phyloP scores from a whole-genome alignment of 1,284 basidiomycete species.

The Puccinia coronata region DNA sequence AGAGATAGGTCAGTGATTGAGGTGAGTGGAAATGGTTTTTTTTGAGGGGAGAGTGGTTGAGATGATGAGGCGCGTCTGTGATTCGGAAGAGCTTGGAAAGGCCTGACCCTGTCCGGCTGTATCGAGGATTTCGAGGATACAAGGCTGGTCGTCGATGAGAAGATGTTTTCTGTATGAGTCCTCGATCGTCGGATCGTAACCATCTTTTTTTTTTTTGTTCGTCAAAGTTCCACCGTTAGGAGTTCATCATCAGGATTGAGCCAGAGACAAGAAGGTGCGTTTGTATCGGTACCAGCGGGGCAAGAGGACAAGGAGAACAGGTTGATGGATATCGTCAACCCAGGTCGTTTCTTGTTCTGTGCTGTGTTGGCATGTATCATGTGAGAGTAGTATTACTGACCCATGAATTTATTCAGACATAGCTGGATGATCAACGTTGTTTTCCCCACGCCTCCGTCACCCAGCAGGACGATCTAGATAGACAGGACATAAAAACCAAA shows the following conservation, averaged over 20 bases:
- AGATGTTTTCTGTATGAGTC: constrained; percentile 58
- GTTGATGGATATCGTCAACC: background rate
- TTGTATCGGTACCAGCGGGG: too few relatives aligned
- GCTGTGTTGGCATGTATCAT: background rate
- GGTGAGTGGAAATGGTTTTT: background rate
- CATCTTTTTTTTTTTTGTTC: constrained; percentile 16
- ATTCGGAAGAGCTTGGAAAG: background rate
- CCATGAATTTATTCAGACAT: constrained; percentile 51
- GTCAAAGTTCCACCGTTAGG: background rate
- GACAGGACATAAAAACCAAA: background rate
- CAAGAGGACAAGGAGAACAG: background rate
- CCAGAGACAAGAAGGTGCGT: background rate
- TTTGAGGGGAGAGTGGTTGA: too few relatives aligned
- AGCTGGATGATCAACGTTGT: constrained; percentile 57
- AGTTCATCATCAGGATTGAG: constrained; percentile 6
- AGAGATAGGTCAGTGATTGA: background rate
- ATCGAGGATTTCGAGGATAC: constrained; percentile 58
- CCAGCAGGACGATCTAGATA: constrained; percentile 56
- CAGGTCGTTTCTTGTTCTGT: background rate
- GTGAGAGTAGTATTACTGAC: background rate
- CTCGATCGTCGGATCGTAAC: constrained; percentile 58
- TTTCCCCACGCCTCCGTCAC: constrained; percentile 58
- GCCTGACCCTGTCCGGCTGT: constrained; percentile 56
- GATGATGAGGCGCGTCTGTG: too few relatives aligned
- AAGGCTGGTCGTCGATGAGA: constrained; percentile 58